Evolutionary conservation across 2,329 filamentous ascomycete species (phyloP), one percentile per base, ranked within the genome.

Genomic region (Pseudogymnoascus sp.): DNA sequence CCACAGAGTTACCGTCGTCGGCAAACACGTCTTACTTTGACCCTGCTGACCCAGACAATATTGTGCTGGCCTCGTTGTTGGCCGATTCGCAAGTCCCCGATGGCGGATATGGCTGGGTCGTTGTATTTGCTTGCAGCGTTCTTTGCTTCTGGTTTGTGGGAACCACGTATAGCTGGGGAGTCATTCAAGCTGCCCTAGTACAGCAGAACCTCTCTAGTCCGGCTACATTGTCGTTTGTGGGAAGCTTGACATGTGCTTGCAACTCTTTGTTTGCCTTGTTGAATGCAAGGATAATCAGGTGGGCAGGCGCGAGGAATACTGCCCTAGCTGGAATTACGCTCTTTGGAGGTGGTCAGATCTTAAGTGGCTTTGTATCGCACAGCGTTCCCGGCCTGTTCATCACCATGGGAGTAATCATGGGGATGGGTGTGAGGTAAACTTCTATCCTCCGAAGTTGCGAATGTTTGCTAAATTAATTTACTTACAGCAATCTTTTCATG

Each of bases 101-200:
- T 55, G 81, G 81, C 29, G 81, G 80, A 25, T 82, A 83, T 67
- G 82, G 81, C 64, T 84, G 82, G 81, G 74, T 78, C 12, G 74
- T 86, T 6, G 79, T 86, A 25, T 72, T 71, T 2, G 76, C 74
- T 33, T 82, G 80, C 65, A 76, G 78, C 2, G 68, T 82, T 1
- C 67, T 84, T 9, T 76, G 79, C 1, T 86, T 82, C 74, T 84
- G 80, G 82, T 76, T 80, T 60, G 77, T 81, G 58, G 83, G 83
- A 59, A 81, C 78, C 0, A 77, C 77, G 6, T 84, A 84, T 67
- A 78, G 77, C 65, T 87, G 84, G 83, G 85, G 84, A 25, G 77
- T 87, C 0, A 73, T 86, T 55, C 84, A 87, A 70, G 76, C 77
- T 3, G 82, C 79, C 0, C 75, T 87, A 1, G 78, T 85, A 2